These are phyloP conservation scores for Choiromyces venosus DNA, from an alignment of 495 filamentous ascomycete genomes.

Conservation along the genomic window DNA sequence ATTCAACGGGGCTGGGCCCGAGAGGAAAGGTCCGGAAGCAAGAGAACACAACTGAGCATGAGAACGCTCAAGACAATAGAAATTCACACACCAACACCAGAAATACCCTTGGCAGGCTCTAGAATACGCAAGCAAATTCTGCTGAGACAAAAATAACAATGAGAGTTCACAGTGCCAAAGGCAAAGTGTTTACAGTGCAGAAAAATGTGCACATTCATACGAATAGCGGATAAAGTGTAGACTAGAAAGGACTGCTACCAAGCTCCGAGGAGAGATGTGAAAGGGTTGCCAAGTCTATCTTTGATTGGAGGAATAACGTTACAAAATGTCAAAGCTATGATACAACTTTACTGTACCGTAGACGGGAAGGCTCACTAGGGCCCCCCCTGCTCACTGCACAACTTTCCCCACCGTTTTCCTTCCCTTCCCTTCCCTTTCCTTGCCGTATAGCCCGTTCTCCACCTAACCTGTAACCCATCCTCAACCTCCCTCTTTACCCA, in stretches of 20 bases:
- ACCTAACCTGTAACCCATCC: neutral
- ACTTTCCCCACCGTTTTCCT: neutral
- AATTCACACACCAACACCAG: neutral
- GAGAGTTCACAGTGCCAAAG: neutral
- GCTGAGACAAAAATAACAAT: neutral
- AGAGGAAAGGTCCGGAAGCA: neutral
- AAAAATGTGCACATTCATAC: neutral
- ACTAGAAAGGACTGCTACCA: neutral
- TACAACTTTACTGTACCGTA: neutral
- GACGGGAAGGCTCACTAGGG: conserved; percentile 21
- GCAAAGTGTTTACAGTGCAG: too few species aligned
- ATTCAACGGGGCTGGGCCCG: neutral
- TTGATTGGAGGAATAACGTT: neutral
- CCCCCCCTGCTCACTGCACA: conserved; percentile 3
- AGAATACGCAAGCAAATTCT: neutral
- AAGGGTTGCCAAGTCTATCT: neutral
- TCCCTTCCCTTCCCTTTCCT: conserved; percentile 5
- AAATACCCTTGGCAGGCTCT: too few species aligned
- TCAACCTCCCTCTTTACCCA: conserved; percentile 24
- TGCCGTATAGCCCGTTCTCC: conserved; percentile 4
- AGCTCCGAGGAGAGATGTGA: neutral
- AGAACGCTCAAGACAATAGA: too few species aligned
- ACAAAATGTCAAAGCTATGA: neutral
- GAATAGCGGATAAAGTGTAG: too few species aligned
- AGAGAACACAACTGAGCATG: neutral